Conservation (phyloP, 2,329 filamentous ascomycete genomes). For the Cercospora janseana region DNA sequence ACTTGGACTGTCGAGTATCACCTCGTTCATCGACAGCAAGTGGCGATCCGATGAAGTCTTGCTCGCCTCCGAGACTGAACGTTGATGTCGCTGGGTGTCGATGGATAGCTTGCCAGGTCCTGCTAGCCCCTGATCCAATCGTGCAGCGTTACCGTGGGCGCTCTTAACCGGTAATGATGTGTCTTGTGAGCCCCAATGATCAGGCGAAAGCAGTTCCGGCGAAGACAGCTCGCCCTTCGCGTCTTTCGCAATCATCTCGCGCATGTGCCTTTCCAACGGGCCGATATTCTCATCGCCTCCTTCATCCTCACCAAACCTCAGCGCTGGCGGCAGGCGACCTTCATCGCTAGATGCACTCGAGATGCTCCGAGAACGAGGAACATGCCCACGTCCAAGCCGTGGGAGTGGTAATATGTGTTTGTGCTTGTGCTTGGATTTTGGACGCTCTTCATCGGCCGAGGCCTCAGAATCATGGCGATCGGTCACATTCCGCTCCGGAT, state of each 20-base stretch:
- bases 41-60: conserved; percentile 21
- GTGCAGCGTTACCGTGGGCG: conserved; percentile 8
- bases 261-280: conserved; percentile 48
- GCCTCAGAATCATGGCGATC: conserved; percentile 16
- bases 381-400: conserved; percentile 26
- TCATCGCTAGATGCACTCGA: conserved; percentile 34
- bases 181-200: conserved; percentile 39
- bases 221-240: conserved; percentile 39
- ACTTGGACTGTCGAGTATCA: conserved; percentile 15
- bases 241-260: conserved; percentile 45
- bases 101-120: conserved; percentile 26
- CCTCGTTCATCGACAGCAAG: conserved; percentile 18
- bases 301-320: conserved; percentile 46
- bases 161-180: conserved; percentile 26
- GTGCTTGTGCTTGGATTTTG: conserved; percentile 10
- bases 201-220: conserved; percentile 43
- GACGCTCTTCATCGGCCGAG: conserved; percentile 20
- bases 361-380: conserved; percentile 29
- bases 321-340: conserved; percentile 44
- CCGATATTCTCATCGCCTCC: conserved; percentile 46
- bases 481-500: conserved; percentile 14
- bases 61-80: conserved; percentile 28
- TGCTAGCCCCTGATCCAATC: conserved; percentile 11
- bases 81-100: conserved; percentile 20
- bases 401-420: conserved; percentile 26